Evolutionary conservation across 768 basidiomycete genomes (phyloP).

Genomic region (Boletus tomentosulus): DNA sequence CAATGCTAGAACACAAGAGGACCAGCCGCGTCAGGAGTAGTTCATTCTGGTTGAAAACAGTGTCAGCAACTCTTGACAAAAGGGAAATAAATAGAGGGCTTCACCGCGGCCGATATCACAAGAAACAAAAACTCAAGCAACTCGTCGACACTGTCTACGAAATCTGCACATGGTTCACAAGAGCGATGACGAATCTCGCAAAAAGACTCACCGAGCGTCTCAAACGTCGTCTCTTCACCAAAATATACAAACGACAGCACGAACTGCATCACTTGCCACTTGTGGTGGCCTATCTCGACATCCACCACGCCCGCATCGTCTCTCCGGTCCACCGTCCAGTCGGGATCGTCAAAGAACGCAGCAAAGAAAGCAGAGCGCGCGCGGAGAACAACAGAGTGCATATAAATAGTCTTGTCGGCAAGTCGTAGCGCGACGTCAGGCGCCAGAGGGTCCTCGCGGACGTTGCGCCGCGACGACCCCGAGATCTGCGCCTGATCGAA

Average conservation of each 20-base stretch:
- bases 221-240: conserved; percentile 70
- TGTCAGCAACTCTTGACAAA: not conserved
- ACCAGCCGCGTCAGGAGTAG: conserved; percentile 83
- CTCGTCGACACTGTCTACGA: conserved; percentile 61
- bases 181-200: not conserved
- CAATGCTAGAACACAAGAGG: conserved; percentile 73
- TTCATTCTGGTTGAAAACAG: conserved; percentile 58
- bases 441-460: conserved; percentile 30
- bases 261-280: conserved; percentile 69
- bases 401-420: conserved; percentile 57
- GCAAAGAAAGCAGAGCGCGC: conserved; percentile 82
- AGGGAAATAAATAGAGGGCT: conserved; percentile 14
- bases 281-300: conserved; percentile 70
- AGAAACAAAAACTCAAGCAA: conserved; percentile 84
- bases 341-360: conserved; percentile 75
- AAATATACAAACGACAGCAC: conserved; percentile 77
- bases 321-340: conserved; percentile 73
- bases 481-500: conserved; percentile 33
- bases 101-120: conserved; percentile 79
- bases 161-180: conserved; percentile 42
- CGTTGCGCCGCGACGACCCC: conserved; percentile 1
- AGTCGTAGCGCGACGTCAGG: conserved; percentile 74
- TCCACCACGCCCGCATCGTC: conserved; percentile 47
- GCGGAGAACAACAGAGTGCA: conserved; percentile 75
- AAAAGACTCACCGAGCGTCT: conserved; percentile 52